Evolutionary conservation across 768 basidiomycete genomes (phyloP).

Genomic region (Kwoniella bestiolae): DNA sequence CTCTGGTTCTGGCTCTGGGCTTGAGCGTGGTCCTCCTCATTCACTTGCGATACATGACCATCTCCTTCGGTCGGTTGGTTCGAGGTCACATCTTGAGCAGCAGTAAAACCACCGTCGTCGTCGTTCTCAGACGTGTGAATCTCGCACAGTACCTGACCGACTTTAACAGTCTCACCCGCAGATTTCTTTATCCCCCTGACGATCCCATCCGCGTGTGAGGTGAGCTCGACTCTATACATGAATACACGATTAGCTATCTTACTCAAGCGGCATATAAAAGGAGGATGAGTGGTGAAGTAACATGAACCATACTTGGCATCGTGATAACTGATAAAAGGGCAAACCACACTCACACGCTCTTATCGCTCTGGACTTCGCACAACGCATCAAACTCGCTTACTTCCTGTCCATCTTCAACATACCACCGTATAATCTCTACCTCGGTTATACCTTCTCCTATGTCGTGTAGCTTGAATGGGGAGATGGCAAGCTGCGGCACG

Average conservation of each 20-base stretch:
- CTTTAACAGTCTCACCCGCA: conserved; percentile 38
- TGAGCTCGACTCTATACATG: conserved; percentile 47
- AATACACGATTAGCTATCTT: background rate
- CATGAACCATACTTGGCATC: background rate
- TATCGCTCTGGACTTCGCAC: conserved; percentile 54
- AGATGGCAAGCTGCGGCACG: background rate
- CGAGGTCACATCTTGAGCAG: too few relatives aligned
- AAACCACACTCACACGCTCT: conserved; percentile 42
- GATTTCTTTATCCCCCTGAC: conserved; percentile 29
- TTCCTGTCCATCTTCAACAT: conserved; percentile 41
- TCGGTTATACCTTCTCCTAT: conserved; percentile 55
- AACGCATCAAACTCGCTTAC: conserved; percentile 51
- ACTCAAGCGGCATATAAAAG: background rate
- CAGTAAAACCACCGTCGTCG: background rate
- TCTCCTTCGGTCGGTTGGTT: too few relatives aligned
- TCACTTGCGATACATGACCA: too few relatives aligned
- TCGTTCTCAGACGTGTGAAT: conserved; percentile 34
- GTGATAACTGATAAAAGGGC: background rate
- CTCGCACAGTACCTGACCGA: conserved; percentile 46
- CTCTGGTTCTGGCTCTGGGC: background rate
- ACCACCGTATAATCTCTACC: conserved; percentile 50
- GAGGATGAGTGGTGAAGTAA: background rate
- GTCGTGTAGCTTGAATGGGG: conserved; percentile 52
- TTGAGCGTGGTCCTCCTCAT: too few relatives aligned
- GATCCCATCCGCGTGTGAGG: conserved; percentile 39